Percentiles rank a stretch among this genome's conserved stretches.
Evolutionary conservation across 1,284 basidiomycete species (phyloP).

Genomic region (Irpex sp.): DNA sequence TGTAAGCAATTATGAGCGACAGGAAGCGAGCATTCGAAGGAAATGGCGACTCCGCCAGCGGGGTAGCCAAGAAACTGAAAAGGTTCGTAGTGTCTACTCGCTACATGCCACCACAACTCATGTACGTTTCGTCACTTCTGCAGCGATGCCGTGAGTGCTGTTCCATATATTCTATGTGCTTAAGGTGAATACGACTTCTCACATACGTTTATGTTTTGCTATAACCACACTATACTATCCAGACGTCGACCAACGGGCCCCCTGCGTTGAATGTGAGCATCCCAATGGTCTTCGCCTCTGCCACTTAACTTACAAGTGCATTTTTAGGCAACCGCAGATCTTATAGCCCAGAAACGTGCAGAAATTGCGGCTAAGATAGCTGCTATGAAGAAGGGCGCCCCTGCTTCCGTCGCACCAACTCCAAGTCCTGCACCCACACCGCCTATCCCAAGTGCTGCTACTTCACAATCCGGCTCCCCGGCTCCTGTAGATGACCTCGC

Average conservation of each 20-base stretch:
- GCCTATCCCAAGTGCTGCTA: slow-evolving; percentile 23
- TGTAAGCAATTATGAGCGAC: slow-evolving; percentile 29
- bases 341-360: slow-evolving; percentile 78
- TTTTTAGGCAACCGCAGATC: slow-evolving; percentile 48
- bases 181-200: slow-evolving; percentile 70
- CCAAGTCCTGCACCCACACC: slow-evolving; percentile 31
- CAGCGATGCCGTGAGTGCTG: slow-evolving; percentile 67
- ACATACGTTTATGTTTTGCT: slow-evolving; percentile 41
- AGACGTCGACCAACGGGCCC: slow-evolving; percentile 53
- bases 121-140: slow-evolving; percentile 13
- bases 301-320: slow-evolving; percentile 3
- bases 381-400: slow-evolving; percentile 58
- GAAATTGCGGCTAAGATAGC: slow-evolving; percentile 85
- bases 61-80: slow-evolving; percentile 62
- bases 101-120: slow-evolving; percentile 7
- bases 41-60: slow-evolving; percentile 37
- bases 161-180: slow-evolving; percentile 24
- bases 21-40: slow-evolving; percentile 36
- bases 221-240: slow-evolving; percentile 58
- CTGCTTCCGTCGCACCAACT: slow-evolving; percentile 23
- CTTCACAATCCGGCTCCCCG: slow-evolving; percentile 29
- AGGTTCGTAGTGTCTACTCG: slow-evolving; percentile 42
- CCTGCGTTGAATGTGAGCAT: slow-evolving; percentile 38
- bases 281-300: not conserved
- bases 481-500: slow-evolving; percentile 62